Evolutionary conservation across 73 alveolate species (phyloP), one percentile per base, ranked within the genome.

Genomic region (Stentor roeselii): DNA sequence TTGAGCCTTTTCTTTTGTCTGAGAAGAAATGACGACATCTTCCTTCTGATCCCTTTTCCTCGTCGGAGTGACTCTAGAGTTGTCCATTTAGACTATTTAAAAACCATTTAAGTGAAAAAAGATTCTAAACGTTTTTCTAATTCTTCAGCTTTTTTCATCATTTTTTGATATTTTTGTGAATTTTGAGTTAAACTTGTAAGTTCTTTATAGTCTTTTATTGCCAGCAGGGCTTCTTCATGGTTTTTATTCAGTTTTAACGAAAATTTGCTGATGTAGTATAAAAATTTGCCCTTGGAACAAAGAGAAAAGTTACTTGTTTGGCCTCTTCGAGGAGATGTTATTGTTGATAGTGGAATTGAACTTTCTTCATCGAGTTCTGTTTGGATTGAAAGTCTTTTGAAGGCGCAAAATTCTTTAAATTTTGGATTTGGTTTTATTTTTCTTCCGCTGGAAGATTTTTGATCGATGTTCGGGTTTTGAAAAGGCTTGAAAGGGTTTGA

Each of bases 1-100:
- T 75, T 89, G 91, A 3, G 94, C 94, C 42, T 89, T 89, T 61
- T 89, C 94, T 67, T 88, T 89, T 27, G 94, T 89, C 34, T 84
- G n/a, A n/a, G n/a, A n/a, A n/a, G n/a, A n/a, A n/a, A n/a, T n/a
- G n/a, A n/a, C n/a, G n/a, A n/a, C n/a, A n/a, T n/a, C n/a, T n/a
- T n/a, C n/a, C n/a, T n/a, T n/a, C n/a, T n/a, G n/a, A n/a, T n/a
- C n/a, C n/a, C n/a, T n/a, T n/a, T n/a, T n/a, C n/a, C n/a, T n/a
- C n/a, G n/a, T n/a, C n/a, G n/a, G n/a, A n/a, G n/a, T n/a, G n/a
- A n/a, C n/a, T n/a, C n/a, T n/a, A n/a, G n/a, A n/a, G n/a, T n/a
- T n/a, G n/a, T n/a, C n/a, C n/a, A n/a, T n/a, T n/a, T n/a, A n/a
- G n/a, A n/a, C n/a, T n/a, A n/a, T n/a, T n/a, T n/a, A n/a, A n/a